A percentile compares a stretch with the other conserved stretches of the same genome.
These are phyloP conservation scores for Silene noctiflora DNA, from an alignment of 179 eudicot species.

Conservation along the genomic window DNA sequence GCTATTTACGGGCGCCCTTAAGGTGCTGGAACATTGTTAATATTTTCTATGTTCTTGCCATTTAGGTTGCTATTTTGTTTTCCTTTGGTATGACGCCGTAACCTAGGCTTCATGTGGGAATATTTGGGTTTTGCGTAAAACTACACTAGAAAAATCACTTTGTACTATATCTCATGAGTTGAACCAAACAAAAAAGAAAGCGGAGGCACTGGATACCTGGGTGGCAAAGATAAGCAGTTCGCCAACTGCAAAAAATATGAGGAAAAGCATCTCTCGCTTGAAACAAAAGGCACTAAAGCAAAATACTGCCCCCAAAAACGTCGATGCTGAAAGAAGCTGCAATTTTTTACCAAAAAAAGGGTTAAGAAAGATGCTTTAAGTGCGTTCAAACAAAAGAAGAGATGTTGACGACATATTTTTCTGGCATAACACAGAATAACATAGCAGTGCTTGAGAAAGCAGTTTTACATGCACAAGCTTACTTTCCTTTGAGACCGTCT, in stretches of 20 bases:
- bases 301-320: conserved; percentile 69
- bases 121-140: no score
- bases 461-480: no score
- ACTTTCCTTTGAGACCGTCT: not conserved
- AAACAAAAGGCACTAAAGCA: conserved; percentile 85
- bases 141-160: not conserved
- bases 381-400: not conserved
- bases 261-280: conserved; percentile 56
- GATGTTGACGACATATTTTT: not conserved
- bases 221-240: conserved; percentile 84
- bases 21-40: no score
- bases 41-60: not conserved
- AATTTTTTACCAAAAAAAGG: conserved; percentile 19
- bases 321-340: conserved; percentile 81
- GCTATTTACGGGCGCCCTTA: not conserved
- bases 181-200: not conserved
- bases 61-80: not conserved
- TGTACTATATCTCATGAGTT: not conserved
- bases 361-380: conserved; percentile 7
- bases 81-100: not conserved
- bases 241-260: conserved; percentile 71
- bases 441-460: not conserved
- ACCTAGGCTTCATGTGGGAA: not conserved
- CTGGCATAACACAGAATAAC: not conserved
- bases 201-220: conserved; percentile 56